Base-by-base conservation (phyloP, 2,329 filamentous ascomycete species). In the Clarireedia homoeocarpa region DNA sequence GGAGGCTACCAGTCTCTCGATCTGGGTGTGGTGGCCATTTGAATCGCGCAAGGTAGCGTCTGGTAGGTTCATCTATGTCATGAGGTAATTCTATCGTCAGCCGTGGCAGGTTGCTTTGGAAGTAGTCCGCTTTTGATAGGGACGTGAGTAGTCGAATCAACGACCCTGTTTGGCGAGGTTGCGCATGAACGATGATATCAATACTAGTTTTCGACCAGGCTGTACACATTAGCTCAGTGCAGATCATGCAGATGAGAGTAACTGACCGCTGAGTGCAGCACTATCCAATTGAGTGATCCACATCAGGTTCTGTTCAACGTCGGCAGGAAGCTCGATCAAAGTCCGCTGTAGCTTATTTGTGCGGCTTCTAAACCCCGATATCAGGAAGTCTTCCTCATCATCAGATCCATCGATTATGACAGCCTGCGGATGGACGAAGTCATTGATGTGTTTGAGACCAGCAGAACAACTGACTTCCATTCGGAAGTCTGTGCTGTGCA, bases 1-100 rank as follows among this genome's bases (percentile, higher is more conserved):
- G 72, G 67, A 78, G 76, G 50, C 74, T 77, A n/a, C 73, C 70
- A 59, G 72, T 71, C 23, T 69, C 75, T 50, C 69, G 64, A 10
- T 68, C 62, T 4, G 55, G 54, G 3, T 62, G 61, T 26, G 83
- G 77, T 48, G 89, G 88, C 86, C 89, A 94, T 34, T 75, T 73
- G 61, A 90, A 89, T 0, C 66, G 69, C 48, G 81, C 72, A 10
- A 95, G 69, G 61, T 84, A 90, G 14, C 73, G 72, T 51, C 81
- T 76, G 5, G 88, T 81, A 2, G 82, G 76, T 3, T 75, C 70
- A 63, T 96, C 89, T 17, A 91, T 74, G 30, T 82, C 73, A 27
- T 81, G 74, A 0, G 91, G 90, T 6, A 99, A 76, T 67, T 97
- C 91, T 50, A 97, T 83, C 2, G 88, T 95, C 48, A 99, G 74